Evolutionary conservation across 495 filamentous ascomycete genomes (phyloP).

Genomic region (Ascobolus immersus): DNA sequence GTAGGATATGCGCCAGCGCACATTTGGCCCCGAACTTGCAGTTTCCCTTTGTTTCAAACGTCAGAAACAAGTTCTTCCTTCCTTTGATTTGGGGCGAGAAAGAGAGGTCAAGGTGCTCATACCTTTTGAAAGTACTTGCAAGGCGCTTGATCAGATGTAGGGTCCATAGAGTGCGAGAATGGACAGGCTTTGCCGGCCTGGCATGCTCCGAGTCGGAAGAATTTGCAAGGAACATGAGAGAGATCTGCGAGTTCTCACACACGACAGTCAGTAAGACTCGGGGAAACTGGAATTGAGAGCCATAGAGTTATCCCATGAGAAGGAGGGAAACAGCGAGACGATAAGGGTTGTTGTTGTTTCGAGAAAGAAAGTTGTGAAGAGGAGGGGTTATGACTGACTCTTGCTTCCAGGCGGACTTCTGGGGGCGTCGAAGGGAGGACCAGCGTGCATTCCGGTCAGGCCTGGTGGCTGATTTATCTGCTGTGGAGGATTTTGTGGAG

Average conservation of each 20-base stretch:
- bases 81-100: constrained; percentile 2
- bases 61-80: too few species aligned
- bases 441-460: constrained; percentile 11
- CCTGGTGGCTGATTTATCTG: constrained; percentile 13
- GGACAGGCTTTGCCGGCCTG: constrained; percentile 90
- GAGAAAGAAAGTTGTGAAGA: background rate
- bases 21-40: constrained; percentile 98
- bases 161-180: constrained; percentile 73
- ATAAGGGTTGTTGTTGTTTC: background rate
- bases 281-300: constrained; percentile 3
- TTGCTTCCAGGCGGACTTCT: constrained; percentile 16
- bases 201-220: constrained; percentile 86
- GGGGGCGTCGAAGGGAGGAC: constrained; percentile 15
- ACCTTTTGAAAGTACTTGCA: constrained; percentile 99
- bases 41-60: constrained; percentile 40
- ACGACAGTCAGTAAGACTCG: background rate
- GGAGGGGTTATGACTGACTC: constrained; percentile 7
- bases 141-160: constrained; percentile 50
- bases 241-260: constrained; percentile 35
- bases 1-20: constrained; percentile 81
- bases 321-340: too few species aligned
- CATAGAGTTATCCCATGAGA: background rate
- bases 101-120: constrained; percentile 14
- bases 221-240: constrained; percentile 96
- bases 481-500: constrained; percentile 11